Base-by-base conservation (phyloP, 768 basidiomycete species). In the Boletales sp. region DNA sequence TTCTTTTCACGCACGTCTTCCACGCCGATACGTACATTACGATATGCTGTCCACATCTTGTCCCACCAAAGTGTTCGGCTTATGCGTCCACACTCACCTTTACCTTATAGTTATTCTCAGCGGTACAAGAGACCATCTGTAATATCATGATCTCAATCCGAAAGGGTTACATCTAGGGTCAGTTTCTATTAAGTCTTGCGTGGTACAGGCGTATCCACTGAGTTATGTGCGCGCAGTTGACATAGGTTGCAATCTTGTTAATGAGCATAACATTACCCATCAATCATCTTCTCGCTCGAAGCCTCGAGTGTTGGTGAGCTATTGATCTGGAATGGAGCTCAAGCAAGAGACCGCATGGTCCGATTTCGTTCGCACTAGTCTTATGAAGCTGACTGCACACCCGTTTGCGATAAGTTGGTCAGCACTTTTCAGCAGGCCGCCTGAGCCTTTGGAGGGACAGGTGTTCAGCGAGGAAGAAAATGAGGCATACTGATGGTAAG, bases 81-180 rank as follows among this genome's bases (percentile, higher is more conserved):
- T 37, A 55, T 32, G 32, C 48, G 53, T 52, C 33, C 47, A 54
- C 42, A 25, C 30, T 43, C 38, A 63, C 46, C 50, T 55, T 51
- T 50, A 57, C 50, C 50, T 65, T 51, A 60, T 54, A 39, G 56
- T 19, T 57, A 62, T 52, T 57, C 46, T 55, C 41, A 36, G 52
- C 38, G 48, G 49, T 40, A 51, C 33, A 15, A 48, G 43, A 48
- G 8, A 38, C 48, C 44, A 37, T 41, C 49, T 34, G 40, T 59
- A 65, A 65, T 63, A 44, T 40, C 28, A 58, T 45, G 25, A 28
- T 28, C 44, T 39, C 36, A 19, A 37, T 35, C 25, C 39, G 9
- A 39, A 32, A 48, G 25, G 33, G 11, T 41, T 56, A 40, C n/a
- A 31, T 41, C 21, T 45, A 33, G 19, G n/a, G 41, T 40, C 5